A percentile compares a stretch with the other conserved stretches of the same genome.
Evolutionary conservation across 208 protist genomes (phyloP).

Genomic region (Crithidia expoeki): DNA sequence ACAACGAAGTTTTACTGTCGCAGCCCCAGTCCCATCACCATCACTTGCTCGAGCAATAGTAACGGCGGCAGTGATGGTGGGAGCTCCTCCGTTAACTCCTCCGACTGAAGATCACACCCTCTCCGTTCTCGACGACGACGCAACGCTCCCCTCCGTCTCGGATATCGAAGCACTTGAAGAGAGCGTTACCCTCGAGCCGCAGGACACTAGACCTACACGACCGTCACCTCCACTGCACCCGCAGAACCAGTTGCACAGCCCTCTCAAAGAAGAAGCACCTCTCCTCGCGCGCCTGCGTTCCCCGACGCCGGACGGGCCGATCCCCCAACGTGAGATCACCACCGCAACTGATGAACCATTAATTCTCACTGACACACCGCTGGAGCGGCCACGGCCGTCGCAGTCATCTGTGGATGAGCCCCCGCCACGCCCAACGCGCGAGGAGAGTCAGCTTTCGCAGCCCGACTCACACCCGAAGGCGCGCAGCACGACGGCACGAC

Average conservation of each 20-base stretch:
- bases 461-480: conserved; percentile 33
- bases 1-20: neutral
- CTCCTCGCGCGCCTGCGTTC: conserved; percentile 17
- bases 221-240: neutral
- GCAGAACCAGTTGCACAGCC: neutral
- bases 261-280: neutral
- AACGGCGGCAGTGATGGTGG: neutral
- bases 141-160: conserved; percentile 4
- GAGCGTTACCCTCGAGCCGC: neutral
- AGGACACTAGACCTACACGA: neutral
- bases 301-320: conserved; percentile 19
- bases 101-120: neutral
- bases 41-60: neutral
- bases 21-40: neutral
- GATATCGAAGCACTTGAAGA: conserved; percentile 3
- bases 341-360: neutral
- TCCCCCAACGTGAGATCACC: neutral
- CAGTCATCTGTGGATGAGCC: conserved; percentile 22
- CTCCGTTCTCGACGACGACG: neutral
- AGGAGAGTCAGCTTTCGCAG: conserved; percentile 7
- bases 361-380: neutral
- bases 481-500: conserved; percentile 41
- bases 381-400: conserved; percentile 1
- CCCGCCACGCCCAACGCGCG: conserved; percentile 18
- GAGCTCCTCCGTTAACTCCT: neutral